Conservation (phyloP, 768 basidiomycete species). For the Lactifluus volemus region DNA sequence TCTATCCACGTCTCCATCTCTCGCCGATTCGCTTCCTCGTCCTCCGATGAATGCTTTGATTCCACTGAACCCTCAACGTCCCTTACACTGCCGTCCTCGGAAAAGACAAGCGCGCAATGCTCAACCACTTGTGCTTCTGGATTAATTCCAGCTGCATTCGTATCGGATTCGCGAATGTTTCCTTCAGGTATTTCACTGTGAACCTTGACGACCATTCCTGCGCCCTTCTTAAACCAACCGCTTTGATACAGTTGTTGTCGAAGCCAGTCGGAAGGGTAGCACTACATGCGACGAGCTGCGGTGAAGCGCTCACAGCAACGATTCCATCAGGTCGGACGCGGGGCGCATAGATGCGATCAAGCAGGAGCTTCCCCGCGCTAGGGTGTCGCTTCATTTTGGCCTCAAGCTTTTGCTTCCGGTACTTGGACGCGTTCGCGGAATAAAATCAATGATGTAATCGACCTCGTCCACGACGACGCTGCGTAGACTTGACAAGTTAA, state of each 20-base stretch:
- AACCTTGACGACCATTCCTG: slow-evolving; percentile 19
- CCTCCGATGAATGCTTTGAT: slow-evolving; percentile 22
- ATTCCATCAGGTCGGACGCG: slow-evolving; percentile 21
- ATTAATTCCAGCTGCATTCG: not conserved
- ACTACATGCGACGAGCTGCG: slow-evolving; percentile 62
- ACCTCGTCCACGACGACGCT: slow-evolving; percentile 69
- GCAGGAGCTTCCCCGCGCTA: slow-evolving; percentile 46
- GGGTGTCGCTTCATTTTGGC: slow-evolving; percentile 45
- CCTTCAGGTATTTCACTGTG: slow-evolving; percentile 2
- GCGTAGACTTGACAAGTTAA: slow-evolving; percentile 41
- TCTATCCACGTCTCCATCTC: not conserved
- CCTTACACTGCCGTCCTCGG: slow-evolving; percentile 38
- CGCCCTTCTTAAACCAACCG: slow-evolving; percentile 42
- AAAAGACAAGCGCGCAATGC: slow-evolving; percentile 61
- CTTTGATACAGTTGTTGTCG: slow-evolving; percentile 45
- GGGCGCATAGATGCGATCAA: slow-evolving; percentile 44
- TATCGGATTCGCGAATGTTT: not conserved
- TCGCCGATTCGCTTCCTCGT: slow-evolving; percentile 18
- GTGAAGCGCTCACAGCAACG: slow-evolving; percentile 22
- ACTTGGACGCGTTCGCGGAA: slow-evolving; percentile 33
- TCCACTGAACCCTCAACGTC: slow-evolving; percentile 46
- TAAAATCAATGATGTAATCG: slow-evolving; percentile 57
- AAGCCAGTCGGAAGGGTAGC: slow-evolving; percentile 56
- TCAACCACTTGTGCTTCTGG: slow-evolving; percentile 14
- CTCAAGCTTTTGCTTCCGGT: slow-evolving; percentile 33